These are phyloP conservation scores for Naganishia randhawae DNA, from an alignment of 768 basidiomycete species.

Conservation along the genomic window DNA sequence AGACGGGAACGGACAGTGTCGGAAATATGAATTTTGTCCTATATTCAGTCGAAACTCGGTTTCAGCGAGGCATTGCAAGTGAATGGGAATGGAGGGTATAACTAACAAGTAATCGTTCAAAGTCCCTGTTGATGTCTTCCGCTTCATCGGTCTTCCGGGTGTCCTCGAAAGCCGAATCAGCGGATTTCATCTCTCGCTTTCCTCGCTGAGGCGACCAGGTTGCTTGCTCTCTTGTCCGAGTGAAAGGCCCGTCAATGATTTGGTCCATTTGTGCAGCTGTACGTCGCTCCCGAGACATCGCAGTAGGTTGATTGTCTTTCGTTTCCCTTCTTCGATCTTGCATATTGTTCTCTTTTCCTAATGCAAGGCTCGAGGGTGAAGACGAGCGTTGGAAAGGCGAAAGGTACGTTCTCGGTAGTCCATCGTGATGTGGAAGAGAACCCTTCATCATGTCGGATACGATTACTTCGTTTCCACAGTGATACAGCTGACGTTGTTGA, in stretches of 20 bases:
- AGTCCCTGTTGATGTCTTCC: conserved; percentile 62
- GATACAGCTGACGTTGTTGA: not conserved
- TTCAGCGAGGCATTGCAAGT: not conserved
- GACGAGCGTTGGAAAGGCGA: conserved; percentile 18
- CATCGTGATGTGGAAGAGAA: not conserved
- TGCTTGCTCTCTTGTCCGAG: not conserved
- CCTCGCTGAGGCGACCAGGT: conserved; percentile 9
- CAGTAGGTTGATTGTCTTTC: not conserved
- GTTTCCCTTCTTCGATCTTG: not conserved
- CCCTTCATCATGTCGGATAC: not conserved
- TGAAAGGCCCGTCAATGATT: not conserved
- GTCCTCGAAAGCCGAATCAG: not conserved
- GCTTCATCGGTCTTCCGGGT: not conserved
- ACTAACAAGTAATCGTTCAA: conserved; percentile 75
- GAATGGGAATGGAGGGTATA: not conserved
- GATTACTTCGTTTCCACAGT: not conserved
- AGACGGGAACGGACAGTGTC: conserved; percentile 43
- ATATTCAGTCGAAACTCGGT: not conserved
- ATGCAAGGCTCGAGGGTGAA: not conserved
- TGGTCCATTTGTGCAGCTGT: not conserved
- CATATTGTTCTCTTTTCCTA: conserved; percentile 2
- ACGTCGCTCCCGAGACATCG: not conserved
- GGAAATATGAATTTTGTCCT: conserved; percentile 48
- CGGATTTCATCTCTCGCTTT: not conserved
- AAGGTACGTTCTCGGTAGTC: conserved; percentile 3